A percentile compares a stretch with the other conserved stretches of the same genome.
Evolutionary conservation across 1,139 yeast genomes (phyloP).

Genomic region (Sugiyamaella neomexicana): DNA sequence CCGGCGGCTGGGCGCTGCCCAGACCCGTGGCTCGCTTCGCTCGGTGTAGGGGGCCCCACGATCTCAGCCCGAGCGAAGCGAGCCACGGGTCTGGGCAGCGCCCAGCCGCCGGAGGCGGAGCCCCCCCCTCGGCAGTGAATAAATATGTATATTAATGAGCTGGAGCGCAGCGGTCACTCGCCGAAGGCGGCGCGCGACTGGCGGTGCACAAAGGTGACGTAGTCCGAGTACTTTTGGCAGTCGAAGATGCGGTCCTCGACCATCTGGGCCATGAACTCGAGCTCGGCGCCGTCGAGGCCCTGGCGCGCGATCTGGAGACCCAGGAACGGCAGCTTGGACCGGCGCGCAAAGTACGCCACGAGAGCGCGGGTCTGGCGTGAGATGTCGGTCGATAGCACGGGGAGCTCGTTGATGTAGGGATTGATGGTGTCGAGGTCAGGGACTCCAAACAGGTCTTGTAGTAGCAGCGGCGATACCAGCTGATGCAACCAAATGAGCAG

Average conservation of each 20-base stretch:
- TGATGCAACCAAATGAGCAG: conserved; percentile 71
- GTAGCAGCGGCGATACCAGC: conserved; percentile 63
- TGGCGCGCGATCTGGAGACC: conserved; percentile 65
- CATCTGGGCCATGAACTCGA: conserved; percentile 57
- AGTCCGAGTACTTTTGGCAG: conserved; percentile 36
- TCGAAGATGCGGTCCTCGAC: conserved; percentile 68
- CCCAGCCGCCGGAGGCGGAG: background rate
- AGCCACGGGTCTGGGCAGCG: background rate
- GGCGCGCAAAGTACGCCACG: conserved; percentile 51
- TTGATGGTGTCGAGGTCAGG: conserved; percentile 52
- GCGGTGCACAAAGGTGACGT: conserved; percentile 38
- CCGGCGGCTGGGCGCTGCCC: background rate
- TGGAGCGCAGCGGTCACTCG: background rate
- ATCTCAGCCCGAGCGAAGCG: background rate
- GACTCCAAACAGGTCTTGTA: conserved; percentile 76
- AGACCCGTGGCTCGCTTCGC: background rate
- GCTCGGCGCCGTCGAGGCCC: conserved; percentile 62
- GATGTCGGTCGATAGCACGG: conserved; percentile 67
- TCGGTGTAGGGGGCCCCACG: background rate
- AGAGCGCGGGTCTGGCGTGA: conserved; percentile 68
- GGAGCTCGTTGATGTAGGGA: conserved; percentile 58
- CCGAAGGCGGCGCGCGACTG: conserved; percentile 28
- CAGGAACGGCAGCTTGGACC: conserved; percentile 46
- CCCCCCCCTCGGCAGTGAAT: background rate
- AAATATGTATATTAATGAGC: background rate